phyloP scores from a whole-genome alignment of 345 rosid species.

The Ceriops decandra region DNA sequence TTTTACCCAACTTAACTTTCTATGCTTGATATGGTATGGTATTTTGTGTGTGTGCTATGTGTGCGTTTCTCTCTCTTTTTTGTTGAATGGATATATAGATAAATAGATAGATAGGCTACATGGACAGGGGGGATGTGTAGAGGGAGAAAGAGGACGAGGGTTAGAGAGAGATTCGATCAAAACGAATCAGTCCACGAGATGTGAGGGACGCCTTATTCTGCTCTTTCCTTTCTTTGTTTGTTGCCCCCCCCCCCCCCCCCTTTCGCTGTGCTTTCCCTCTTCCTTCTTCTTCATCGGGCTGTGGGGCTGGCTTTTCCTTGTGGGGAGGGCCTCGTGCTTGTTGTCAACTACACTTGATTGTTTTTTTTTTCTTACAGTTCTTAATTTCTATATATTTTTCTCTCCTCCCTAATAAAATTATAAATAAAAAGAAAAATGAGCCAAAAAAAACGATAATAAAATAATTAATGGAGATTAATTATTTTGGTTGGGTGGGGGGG shows the following conservation, averaged over 20 bases:
- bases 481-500: no score
- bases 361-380: no score
- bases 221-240: slow-evolving; percentile 17
- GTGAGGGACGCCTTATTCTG: slow-evolving; percentile 16
- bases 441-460: no score
- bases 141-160: background rate
- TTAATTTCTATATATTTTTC: no score
- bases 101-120: no score
- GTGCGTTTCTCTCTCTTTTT: no score
- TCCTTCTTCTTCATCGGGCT: slow-evolving; percentile 3
- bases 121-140: background rate
- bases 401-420: no score
- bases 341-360: background rate
- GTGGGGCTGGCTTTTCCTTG: slow-evolving; percentile 25
- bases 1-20: slow-evolving; percentile 4
- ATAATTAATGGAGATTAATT: no score
- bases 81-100: background rate
- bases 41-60: no score
- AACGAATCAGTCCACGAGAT: slow-evolving; percentile 24
- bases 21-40: no score
- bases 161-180: slow-evolving; percentile 16
- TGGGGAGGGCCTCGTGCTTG: slow-evolving; percentile 4
- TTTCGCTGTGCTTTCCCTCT: slow-evolving; percentile 2
- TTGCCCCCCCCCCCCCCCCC: background rate
- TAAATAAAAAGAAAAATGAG: no score